Conservation (phyloP, 139 green algal species). For the Picochlorum costavermella region DNA sequence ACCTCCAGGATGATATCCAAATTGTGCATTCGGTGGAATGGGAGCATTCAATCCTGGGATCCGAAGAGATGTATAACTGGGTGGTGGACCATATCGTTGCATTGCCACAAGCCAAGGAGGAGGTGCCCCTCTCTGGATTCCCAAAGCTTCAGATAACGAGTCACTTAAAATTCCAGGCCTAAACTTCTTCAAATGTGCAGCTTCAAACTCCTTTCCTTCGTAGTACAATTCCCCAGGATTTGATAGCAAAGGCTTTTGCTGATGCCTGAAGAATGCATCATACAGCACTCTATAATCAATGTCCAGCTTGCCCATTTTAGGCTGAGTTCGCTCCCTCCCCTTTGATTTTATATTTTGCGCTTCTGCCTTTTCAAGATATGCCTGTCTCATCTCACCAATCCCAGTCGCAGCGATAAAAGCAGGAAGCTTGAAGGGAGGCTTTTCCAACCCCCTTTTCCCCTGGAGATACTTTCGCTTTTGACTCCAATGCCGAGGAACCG, state of each 20-base stretch:
- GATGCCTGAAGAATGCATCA: conserved; percentile 98
- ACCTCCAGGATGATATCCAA: conserved; percentile 83
- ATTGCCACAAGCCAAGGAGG: conserved; percentile 98
- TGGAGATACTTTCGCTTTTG: conserved; percentile 91
- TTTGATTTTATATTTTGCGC: conserved; percentile 78
- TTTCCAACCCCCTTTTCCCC: conserved; percentile 97
- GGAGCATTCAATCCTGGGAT: conserved; percentile 91
- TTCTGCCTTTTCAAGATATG: conserved; percentile 79
- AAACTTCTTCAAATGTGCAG: conserved; percentile 12
- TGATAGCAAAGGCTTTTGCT: conserved; percentile 85
- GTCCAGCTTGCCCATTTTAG: conserved; percentile 94
- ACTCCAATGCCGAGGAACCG: conserved; percentile 91
- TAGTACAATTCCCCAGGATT: conserved; percentile 92
- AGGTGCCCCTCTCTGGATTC: conserved; percentile 69
- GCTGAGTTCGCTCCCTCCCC: conserved; percentile 62
- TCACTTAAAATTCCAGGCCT: conserved; percentile 13
- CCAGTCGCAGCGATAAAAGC: conserved; percentile 95
- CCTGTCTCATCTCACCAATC: conserved; percentile 89
- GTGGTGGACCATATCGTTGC: conserved; percentile 95
- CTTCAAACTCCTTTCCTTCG: conserved; percentile 85
- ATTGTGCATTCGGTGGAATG: conserved; percentile 75
- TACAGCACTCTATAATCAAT: conserved; percentile 97
- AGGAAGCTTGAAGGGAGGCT: conserved; percentile 94
- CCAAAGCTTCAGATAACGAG: conserved; percentile 50
- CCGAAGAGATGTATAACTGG: conserved; percentile 82